phyloP scores from a whole-genome alignment of 495 filamentous ascomycete species.

The Aspergillus affinis region DNA sequence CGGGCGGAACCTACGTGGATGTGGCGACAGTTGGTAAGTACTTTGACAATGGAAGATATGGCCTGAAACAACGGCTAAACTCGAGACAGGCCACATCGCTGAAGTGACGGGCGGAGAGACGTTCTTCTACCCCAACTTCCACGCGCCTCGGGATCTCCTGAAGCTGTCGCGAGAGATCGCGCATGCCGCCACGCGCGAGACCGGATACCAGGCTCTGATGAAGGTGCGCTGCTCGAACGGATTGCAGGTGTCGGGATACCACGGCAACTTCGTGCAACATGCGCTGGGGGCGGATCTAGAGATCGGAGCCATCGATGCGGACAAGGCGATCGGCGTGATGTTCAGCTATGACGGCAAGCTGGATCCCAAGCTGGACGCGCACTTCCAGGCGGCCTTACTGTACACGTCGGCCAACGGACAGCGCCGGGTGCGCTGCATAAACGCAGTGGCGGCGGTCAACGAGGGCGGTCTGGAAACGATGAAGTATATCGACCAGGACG shows the following conservation, averaged over 20 bases:
- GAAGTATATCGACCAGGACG: constrained; percentile 93
- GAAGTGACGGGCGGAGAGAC: constrained; percentile 81
- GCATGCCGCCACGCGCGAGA: constrained; percentile 87
- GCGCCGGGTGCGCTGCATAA: constrained; percentile 87
- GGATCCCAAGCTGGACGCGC: constrained; percentile 91
- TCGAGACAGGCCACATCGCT: constrained; percentile 36
- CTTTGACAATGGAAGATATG: constrained; percentile 17
- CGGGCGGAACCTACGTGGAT: constrained; percentile 87
- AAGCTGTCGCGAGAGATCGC: constrained; percentile 84
- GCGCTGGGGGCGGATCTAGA: constrained; percentile 94
- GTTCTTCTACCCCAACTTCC: constrained; percentile 96
- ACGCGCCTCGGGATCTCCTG: constrained; percentile 76
- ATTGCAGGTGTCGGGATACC: constrained; percentile 88
- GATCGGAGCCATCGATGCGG: constrained; percentile 87
- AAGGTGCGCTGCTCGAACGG: constrained; percentile 98
- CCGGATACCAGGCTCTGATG: constrained; percentile 95
- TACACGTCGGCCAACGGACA: constrained; percentile 92
- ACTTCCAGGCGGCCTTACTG: constrained; percentile 93
- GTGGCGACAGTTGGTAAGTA: constrained; percentile 86
- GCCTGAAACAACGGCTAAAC: too few relatives aligned
- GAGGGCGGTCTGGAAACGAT: constrained; percentile 81
- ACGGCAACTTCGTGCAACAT: constrained; percentile 95
- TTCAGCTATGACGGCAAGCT: constrained; percentile 98
- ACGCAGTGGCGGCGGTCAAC: constrained; percentile 87
- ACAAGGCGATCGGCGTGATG: constrained; percentile 88